Conservation (phyloP, 495 filamentous ascomycete genomes). For the Neurospora sp. region DNA sequence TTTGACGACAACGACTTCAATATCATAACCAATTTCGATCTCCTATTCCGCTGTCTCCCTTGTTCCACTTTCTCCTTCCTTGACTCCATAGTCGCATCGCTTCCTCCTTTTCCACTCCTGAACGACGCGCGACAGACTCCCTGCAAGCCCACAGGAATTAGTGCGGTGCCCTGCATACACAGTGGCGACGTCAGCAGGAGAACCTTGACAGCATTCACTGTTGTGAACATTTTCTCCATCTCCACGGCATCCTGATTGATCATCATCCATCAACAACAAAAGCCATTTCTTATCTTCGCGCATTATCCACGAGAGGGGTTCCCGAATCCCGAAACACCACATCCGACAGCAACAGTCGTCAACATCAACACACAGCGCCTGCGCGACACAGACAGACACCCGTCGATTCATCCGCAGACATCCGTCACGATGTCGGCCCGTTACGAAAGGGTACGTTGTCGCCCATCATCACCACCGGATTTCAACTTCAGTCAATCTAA, state of each 20-base stretch:
- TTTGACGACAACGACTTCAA: neutral
- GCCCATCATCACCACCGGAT: neutral
- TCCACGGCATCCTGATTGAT: neutral
- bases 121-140: neutral
- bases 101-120: neutral
- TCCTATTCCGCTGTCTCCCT: neutral
- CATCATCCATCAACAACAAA: conserved; percentile 4
- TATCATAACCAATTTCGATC: neutral
- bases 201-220: neutral
- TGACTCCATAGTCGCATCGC: neutral
- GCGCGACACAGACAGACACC: neutral
- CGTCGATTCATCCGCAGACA: neutral
- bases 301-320: neutral
- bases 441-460: conserved; percentile 69
- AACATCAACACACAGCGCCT: neutral
- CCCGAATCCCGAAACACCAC: neutral
- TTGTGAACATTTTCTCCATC: neutral
- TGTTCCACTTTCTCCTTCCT: neutral
- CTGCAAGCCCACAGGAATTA: neutral
- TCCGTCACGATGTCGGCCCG: conserved; percentile 62
- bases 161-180: neutral
- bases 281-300: conserved; percentile 6
- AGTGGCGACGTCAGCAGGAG: neutral
- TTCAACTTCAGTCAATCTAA: neutral
- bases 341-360: neutral